Percentiles rank a stretch among this genome's conserved stretches.
Evolutionary conservation across 2,329 filamentous ascomycete genomes (phyloP).

Genomic region (Claviceps capensis): DNA sequence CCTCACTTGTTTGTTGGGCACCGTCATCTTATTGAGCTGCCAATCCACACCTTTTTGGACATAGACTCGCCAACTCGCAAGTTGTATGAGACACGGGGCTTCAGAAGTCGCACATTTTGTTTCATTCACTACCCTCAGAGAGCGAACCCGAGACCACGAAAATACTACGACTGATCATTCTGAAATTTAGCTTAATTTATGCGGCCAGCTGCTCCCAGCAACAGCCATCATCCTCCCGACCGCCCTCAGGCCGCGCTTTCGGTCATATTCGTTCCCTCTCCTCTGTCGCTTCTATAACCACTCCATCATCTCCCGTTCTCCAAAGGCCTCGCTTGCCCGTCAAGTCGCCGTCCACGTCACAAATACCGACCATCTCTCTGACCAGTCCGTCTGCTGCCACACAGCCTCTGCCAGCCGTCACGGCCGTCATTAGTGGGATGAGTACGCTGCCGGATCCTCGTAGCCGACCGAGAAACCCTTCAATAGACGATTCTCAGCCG

Average conservation of each 20-base stretch:
- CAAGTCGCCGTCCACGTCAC: slow-evolving; percentile 23
- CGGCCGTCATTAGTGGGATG: slow-evolving; percentile 42
- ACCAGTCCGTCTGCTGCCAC: slow-evolving; percentile 13
- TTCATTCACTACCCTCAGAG: not conserved
- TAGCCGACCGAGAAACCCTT: slow-evolving; percentile 35
- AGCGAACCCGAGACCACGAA: not conserved
- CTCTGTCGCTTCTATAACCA: slow-evolving; percentile 31
- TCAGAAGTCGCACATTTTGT: not conserved
- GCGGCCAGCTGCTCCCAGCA: slow-evolving; percentile 39
- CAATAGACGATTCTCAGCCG: slow-evolving; percentile 15
- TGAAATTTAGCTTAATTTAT: slow-evolving; percentile 33
- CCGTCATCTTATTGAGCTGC: too few species aligned
- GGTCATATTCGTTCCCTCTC: slow-evolving; percentile 41
- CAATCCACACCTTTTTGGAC: not conserved
- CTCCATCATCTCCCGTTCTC: slow-evolving; percentile 21
- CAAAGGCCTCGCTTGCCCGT: slow-evolving; percentile 18
- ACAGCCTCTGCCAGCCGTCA: slow-evolving; percentile 26
- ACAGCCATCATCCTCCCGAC: slow-evolving; percentile 10
- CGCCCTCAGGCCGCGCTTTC: slow-evolving; percentile 18
- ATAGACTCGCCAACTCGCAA: not conserved
- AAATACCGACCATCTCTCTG: slow-evolving; percentile 25
- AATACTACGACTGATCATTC: slow-evolving; percentile 9
- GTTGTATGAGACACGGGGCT: not conserved
- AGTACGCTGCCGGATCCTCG: slow-evolving; percentile 57
- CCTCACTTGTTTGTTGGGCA: too few species aligned